Conservation (phyloP, 306 rosid genomes). For the Hippophae tibetana region DNA sequence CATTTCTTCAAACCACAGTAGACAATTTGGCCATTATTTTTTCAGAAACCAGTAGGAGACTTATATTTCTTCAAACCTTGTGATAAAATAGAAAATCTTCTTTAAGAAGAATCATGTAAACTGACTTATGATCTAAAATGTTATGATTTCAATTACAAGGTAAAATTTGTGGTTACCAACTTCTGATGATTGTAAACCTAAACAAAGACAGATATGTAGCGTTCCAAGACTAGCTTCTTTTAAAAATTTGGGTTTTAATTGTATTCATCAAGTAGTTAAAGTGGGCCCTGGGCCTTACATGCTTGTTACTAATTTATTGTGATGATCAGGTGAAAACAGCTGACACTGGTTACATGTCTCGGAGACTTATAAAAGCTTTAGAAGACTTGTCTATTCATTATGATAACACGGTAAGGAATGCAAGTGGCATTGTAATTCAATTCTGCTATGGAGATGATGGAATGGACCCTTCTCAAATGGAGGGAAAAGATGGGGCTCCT, state of each 20-base stretch:
- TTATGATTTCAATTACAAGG: no score
- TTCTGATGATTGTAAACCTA: no score
- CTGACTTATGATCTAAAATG: no score
- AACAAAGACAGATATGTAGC: background rate
- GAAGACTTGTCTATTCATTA: conserved; percentile 82
- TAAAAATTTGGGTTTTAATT: background rate
- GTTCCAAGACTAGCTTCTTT: background rate
- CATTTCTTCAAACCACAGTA: no score
- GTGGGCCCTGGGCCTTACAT: conserved; percentile 6
- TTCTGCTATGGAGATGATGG: conserved; percentile 92
- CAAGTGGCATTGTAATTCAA: conserved; percentile 67
- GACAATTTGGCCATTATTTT: no score
- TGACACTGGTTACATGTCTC: conserved; percentile 96
- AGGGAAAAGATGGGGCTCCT: conserved; percentile 79
- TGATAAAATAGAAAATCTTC: no score
- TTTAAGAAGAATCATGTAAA: no score
- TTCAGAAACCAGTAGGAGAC: no score
- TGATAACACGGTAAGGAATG: conserved; percentile 75
- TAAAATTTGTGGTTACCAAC: no score
- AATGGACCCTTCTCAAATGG: conserved; percentile 95
- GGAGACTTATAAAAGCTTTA: conserved; percentile 73
- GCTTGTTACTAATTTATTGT: conserved; percentile 11
- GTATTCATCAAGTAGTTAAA: background rate
- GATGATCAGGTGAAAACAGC: conserved; percentile 84
- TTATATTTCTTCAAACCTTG: no score